Evolutionary conservation across 805 yeast genomes (phyloP).

Genomic region (Zygotorulaspora chibaensis): DNA sequence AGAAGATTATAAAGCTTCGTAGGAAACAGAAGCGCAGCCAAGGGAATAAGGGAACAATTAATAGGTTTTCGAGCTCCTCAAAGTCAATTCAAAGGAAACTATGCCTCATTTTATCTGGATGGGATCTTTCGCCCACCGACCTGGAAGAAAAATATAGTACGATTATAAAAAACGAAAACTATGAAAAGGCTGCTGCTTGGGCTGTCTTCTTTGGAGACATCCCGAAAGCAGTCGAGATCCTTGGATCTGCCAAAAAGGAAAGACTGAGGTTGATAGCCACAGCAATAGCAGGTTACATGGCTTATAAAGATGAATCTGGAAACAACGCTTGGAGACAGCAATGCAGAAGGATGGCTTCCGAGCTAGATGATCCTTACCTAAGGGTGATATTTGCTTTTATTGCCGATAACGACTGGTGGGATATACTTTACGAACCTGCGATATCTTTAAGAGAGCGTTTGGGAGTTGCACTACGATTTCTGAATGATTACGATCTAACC

Average conservation of each 20-base stretch:
- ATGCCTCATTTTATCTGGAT: conserved; percentile 82
- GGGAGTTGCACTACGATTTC: conserved; percentile 84
- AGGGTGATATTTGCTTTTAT: conserved; percentile 90
- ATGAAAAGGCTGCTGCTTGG: conserved; percentile 96
- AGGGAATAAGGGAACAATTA: conserved; percentile 20
- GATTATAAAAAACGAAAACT: conserved; percentile 54
- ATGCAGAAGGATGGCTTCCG: conserved; percentile 83
- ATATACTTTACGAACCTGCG: conserved; percentile 83
- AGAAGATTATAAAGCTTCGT: conserved; percentile 41
- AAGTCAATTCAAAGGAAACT: conserved; percentile 63
- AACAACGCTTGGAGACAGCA: conserved; percentile 91
- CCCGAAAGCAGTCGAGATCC: conserved; percentile 69
- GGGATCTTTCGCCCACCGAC: conserved; percentile 77
- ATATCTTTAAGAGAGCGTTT: conserved; percentile 82
- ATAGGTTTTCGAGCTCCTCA: conserved; percentile 25
- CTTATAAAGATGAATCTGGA: conserved; percentile 36
- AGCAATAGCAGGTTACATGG: conserved; percentile 84
- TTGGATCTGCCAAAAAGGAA: conserved; percentile 69
- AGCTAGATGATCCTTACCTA: conserved; percentile 81
- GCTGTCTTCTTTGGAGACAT: conserved; percentile 93
- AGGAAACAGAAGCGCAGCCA: conserved; percentile 24
- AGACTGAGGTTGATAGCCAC: conserved; percentile 77
- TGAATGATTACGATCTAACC: conserved; percentile 74
- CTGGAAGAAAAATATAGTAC: conserved; percentile 62
- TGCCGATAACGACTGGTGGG: conserved; percentile 96